Base-by-base conservation (phyloP, 2,329 filamentous ascomycete species). In the Cercospora canescens region DNA sequence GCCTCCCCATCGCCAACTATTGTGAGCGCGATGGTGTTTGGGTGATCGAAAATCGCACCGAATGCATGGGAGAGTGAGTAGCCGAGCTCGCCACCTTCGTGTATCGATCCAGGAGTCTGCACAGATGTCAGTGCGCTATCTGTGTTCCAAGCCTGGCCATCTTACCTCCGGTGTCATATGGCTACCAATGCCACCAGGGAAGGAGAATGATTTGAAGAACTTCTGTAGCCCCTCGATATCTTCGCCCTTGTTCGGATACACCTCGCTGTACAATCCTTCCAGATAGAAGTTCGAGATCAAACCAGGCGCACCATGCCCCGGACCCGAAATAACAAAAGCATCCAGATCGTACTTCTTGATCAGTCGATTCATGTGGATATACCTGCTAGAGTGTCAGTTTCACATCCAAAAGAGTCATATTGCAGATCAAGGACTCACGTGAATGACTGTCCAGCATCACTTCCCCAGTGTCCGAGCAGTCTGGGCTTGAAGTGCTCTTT, bases 141-240 rank as follows among this genome's bases (percentile, higher is more conserved):
- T 4, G 6, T 16, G 4, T 24, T 11, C 18, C 21, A 7, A 7
- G 8, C 8, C 21, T 55, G 11, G 16, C 18, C 26, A 3, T 7
- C 28, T 37, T 30, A 63, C 62, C 62, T 67, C 65, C 28, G 65
- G 91, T 0, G 90, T 93, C 63, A 90, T 90, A 76, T 93, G 91
- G 21, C 88, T 91, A 62, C 90, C 90, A 72, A 93, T 89, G 62
- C 91, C 91, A 18, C 91, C 91, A 0, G 91, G 91, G 79, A 93
- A 93, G 1, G 90, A 93, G 80, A 94, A 94, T 70, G 90, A 87
- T 81, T 92, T 93, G 86, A 93, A 93, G 83, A 93, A 93, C 67
- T 84, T 86, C 72, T 88, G 86, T 83, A 94, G 81, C 28, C 91
- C 91, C 65, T 89, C 85, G 41, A 84, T 79, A 74, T 91, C 87